These are phyloP conservation scores for Penicillium sp. DNA, from an alignment of 2,329 filamentous ascomycete species.

Conservation along the genomic window DNA sequence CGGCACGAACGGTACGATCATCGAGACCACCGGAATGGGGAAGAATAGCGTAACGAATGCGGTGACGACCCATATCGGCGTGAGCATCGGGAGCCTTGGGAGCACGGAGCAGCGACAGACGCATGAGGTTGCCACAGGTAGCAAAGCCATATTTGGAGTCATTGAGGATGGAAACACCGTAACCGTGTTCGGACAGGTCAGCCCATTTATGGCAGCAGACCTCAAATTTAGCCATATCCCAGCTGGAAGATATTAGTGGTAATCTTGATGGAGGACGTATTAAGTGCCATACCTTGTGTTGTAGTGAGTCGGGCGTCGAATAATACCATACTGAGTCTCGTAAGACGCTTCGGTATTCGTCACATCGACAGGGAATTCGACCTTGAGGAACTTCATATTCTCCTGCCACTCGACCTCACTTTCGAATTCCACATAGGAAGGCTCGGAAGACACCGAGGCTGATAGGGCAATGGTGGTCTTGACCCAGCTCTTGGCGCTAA, in stretches of 20 bases:
- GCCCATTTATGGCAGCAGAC: constrained; percentile 95
- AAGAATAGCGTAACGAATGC: constrained; percentile 85
- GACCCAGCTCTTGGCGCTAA: constrained; percentile 82
- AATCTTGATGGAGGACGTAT: constrained; percentile 5
- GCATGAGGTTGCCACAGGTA: constrained; percentile 83
- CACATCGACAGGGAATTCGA: constrained; percentile 93
- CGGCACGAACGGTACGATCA: constrained; percentile 72
- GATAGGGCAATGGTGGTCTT: constrained; percentile 80
- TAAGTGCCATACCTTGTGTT: constrained; percentile 68
- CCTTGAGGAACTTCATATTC: constrained; percentile 96
- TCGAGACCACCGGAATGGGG: constrained; percentile 74
- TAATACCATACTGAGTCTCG: constrained; percentile 89
- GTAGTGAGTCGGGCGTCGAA: constrained; percentile 89
- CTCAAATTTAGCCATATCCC: constrained; percentile 98
- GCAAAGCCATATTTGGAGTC: constrained; percentile 97
- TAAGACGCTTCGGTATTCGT: constrained; percentile 90
- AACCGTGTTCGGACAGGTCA: constrained; percentile 81
- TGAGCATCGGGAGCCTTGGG: constrained; percentile 91
- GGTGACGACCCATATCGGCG: constrained; percentile 88
- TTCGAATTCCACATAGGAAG: constrained; percentile 71
- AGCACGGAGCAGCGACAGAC: constrained; percentile 77
- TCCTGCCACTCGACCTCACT: constrained; percentile 96
- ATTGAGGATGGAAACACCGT: constrained; percentile 89
- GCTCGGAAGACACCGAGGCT: constrained; percentile 62
- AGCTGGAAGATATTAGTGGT: constrained; percentile 48